Evolutionary conservation across 768 basidiomycete genomes (phyloP), one percentile per base, ranked within the genome.

Genomic region (Lactifluus piperatus): DNA sequence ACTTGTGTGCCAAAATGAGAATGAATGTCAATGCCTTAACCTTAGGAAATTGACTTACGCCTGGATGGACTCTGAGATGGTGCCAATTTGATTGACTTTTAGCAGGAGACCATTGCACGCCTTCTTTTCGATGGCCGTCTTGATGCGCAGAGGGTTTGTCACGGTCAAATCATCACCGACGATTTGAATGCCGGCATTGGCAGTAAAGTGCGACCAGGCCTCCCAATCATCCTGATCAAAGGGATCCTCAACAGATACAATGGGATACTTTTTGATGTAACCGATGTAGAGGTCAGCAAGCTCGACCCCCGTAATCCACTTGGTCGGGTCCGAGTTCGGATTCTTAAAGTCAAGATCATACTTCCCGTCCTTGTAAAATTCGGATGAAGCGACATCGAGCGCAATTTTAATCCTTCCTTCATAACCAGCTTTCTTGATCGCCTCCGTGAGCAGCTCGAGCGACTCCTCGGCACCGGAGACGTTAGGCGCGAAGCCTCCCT

Each of bases 161-260:
- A 99, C 97, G 14, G 94, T 95, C 77, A 99, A 75, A 72, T 99
- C 97, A 68, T 98, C 95, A 68, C 91, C 91, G 64, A 94, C 92
- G 64, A 94, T 87, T 76, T 95, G 93, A 72, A 94, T 87, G 24
- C 80, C 79, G 68, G 85, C 81, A 63, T 82, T 74, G 67, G 77
- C 74, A 67, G 89, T 97, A 77, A 97, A 91, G 79, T 93, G 85
- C 37, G 83, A 77, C 97, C 97, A 99, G 43, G 94, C 92, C 71
- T 92, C 93, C 92, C 93, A 97, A 77, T 99, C 97, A 71, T 99
- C 97, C 79, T 99, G 94, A 75, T 98, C 95, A 76, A 99, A 99
- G 72, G 97, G 95, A 74, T 99, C 97, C 77, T 95, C 94, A 66
- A 94, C 82, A 32, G 92, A 94, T 57, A 91, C 83, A 65, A 97